phyloP scores from a whole-genome alignment of 2,329 filamentous ascomycete genomes.

The Corniculantispora saksenae region DNA sequence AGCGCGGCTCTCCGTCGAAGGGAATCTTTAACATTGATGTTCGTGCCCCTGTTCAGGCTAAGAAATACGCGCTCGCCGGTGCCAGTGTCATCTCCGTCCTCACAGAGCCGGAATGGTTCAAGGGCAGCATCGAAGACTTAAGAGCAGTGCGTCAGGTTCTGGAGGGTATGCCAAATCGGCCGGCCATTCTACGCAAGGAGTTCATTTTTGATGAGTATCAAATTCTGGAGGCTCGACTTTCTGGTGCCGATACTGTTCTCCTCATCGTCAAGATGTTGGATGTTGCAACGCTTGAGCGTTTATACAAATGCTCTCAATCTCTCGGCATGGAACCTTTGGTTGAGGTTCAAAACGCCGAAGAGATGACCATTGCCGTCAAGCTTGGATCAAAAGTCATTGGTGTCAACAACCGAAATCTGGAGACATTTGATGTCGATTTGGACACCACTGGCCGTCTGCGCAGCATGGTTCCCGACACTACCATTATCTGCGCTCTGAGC shows the following conservation, averaged over 20 bases:
- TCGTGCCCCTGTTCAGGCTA: conserved; percentile 85
- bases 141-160: conserved; percentile 83
- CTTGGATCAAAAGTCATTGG: conserved; percentile 90
- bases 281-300: conserved; percentile 65
- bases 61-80: conserved; percentile 87
- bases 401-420: conserved; percentile 95
- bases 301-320: conserved; percentile 87
- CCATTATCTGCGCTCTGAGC: conserved; percentile 89
- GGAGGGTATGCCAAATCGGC: conserved; percentile 88
- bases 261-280: conserved; percentile 99
- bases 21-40: conserved; percentile 87
- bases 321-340: conserved; percentile 97
- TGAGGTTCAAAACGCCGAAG: conserved; percentile 90
- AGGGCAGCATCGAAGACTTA: conserved; percentile 93
- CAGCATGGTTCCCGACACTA: conserved; percentile 80
- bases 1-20: conserved; percentile 94
- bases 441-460: conserved; percentile 87
- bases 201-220: conserved; percentile 99
- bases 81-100: conserved; percentile 98
- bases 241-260: conserved; percentile 90
- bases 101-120: conserved; percentile 98
- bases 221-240: conserved; percentile 88
- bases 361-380: conserved; percentile 85
- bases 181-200: conserved; percentile 90
- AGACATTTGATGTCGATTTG: conserved; percentile 95